Conservation (phyloP, 306 rosid species). For the Oxytropis ochrocephala region DNA sequence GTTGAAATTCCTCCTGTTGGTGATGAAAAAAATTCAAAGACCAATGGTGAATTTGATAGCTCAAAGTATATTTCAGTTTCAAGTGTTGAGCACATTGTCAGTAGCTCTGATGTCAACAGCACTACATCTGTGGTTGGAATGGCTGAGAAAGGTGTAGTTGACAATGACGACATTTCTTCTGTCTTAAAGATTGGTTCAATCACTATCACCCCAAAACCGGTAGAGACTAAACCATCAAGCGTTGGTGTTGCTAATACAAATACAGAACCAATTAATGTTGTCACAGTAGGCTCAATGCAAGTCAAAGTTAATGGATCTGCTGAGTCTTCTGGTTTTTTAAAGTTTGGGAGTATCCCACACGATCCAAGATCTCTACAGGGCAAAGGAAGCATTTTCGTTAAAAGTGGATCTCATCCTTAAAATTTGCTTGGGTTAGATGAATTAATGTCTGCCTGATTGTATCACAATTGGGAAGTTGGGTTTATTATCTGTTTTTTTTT, state of each 20-base stretch:
- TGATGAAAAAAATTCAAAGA: slow-evolving; percentile 33
- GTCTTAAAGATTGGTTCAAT: slow-evolving; percentile 63
- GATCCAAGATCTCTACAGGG: slow-evolving; percentile 51
- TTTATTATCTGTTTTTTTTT: background rate
- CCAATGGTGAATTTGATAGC: slow-evolving; percentile 21
- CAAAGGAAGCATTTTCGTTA: slow-evolving; percentile 30
- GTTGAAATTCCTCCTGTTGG: slow-evolving; percentile 36
- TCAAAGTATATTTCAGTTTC: slow-evolving; percentile 24
- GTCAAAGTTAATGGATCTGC: slow-evolving; percentile 58
- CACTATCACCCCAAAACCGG: slow-evolving; percentile 42
- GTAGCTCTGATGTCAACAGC: slow-evolving; percentile 14
- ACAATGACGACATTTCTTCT: slow-evolving; percentile 37
- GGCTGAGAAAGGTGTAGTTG: slow-evolving; percentile 18
- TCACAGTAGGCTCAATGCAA: slow-evolving; percentile 72
- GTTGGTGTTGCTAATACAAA: slow-evolving; percentile 10
- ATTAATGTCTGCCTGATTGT: background rate
- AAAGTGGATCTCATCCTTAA: slow-evolving; percentile 31
- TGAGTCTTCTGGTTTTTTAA: slow-evolving; percentile 43
- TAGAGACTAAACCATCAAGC: slow-evolving; percentile 30
- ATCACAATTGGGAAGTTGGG: slow-evolving; percentile 6
- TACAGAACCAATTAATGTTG: slow-evolving; percentile 33
- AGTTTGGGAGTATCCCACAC: slow-evolving; percentile 72
- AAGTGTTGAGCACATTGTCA: slow-evolving; percentile 24
- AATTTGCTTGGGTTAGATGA: slow-evolving; percentile 2
- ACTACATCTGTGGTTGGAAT: slow-evolving; percentile 19